Conservation (phyloP, 2,329 filamentous ascomycete species). For the Sporothrix euskadiensis region DNA sequence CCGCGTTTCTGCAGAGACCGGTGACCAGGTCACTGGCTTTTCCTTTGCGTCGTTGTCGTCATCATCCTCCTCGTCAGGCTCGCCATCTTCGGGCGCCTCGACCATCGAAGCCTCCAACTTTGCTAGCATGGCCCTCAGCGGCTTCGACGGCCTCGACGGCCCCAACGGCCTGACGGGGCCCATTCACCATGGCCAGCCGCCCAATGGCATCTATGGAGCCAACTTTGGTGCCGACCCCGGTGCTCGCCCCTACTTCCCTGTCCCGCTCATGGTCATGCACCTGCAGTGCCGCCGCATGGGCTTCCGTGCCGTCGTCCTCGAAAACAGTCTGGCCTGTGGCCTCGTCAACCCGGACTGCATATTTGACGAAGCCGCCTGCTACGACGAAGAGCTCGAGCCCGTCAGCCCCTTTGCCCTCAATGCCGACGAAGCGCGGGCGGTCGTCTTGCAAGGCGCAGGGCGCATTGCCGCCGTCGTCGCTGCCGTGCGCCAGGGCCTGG, state of each 20-base stretch:
- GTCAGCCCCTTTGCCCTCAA: constrained; percentile 40
- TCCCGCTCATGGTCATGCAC: constrained; percentile 23
- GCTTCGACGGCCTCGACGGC: neutral
- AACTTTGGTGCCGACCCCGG: neutral
- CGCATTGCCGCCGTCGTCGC: constrained; percentile 34
- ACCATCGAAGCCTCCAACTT: neutral
- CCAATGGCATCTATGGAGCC: neutral
- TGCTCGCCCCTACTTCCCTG: neutral
- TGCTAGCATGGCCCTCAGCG: neutral
- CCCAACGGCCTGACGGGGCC: neutral
- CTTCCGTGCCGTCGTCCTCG: constrained; percentile 42
- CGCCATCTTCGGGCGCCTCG: neutral
- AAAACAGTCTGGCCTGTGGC: constrained; percentile 43
- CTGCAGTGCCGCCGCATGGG: constrained; percentile 33
- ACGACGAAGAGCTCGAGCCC: constrained; percentile 30
- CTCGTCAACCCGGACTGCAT: constrained; percentile 35
- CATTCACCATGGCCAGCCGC: neutral
- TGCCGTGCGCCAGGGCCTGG: constrained; percentile 34
- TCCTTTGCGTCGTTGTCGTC: neutral
- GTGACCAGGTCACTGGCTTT: neutral
- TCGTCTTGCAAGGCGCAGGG: constrained; percentile 34
- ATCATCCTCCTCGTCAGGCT: neutral
- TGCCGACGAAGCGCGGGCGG: constrained; percentile 34
- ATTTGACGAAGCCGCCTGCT: constrained; percentile 29
- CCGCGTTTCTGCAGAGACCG: neutral